phyloP scores from a whole-genome alignment of 139 green algal genomes.

The Pleodorina starrii region DNA sequence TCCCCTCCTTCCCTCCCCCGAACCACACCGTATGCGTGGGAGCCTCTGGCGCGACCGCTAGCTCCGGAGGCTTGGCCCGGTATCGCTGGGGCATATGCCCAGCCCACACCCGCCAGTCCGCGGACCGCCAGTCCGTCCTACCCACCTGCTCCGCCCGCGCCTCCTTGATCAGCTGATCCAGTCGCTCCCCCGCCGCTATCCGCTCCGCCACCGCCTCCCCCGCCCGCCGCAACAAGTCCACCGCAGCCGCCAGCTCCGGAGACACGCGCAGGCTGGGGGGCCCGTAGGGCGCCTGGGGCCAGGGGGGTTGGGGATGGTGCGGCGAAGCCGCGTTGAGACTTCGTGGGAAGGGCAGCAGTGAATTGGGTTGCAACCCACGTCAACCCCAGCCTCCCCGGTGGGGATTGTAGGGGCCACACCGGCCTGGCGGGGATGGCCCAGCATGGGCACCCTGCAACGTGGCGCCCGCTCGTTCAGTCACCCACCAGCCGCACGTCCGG shows the following conservation, averaged over 20 bases:
- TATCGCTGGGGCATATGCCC: too few species aligned
- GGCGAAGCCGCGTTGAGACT: too few species aligned
- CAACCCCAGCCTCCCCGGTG: not conserved
- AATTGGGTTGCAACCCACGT: not conserved
- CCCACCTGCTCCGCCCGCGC: not conserved
- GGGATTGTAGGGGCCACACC: not conserved
- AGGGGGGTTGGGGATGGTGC: too few species aligned
- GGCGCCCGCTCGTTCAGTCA: not conserved
- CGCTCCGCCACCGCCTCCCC: not conserved
- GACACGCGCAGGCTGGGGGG: not conserved
- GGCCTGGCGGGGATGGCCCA: too few species aligned
- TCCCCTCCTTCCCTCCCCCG: too few species aligned
- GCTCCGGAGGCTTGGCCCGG: too few species aligned
- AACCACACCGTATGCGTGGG: too few species aligned
- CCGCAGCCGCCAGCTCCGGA: not conserved
- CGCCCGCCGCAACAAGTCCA: not conserved
- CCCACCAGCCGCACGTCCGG: constrained; percentile 19
- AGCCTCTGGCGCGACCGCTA: too few species aligned
- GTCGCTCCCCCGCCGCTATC: not conserved
- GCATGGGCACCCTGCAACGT: not conserved
- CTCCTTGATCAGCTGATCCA: constrained; percentile 11
- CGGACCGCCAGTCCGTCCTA: too few species aligned
- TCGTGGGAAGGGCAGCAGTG: too few species aligned
- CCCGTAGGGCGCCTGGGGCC: constrained; percentile 13
- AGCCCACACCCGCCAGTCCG: too few species aligned